Evolutionary conservation across 495 filamentous ascomycete species (phyloP).

Genomic region (Bathelium albidoporum): DNA sequence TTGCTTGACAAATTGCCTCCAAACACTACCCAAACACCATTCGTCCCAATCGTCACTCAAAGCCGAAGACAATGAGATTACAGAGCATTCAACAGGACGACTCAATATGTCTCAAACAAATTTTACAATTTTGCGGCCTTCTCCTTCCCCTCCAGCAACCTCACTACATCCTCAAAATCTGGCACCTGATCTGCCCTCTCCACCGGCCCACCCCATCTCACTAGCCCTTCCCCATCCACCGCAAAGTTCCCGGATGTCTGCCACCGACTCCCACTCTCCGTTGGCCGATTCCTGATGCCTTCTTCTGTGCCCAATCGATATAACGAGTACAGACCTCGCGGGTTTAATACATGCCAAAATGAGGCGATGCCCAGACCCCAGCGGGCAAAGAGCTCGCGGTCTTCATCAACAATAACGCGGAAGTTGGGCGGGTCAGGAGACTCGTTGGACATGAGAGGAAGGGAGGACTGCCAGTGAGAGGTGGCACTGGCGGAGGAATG

Average conservation of each 20-base stretch:
- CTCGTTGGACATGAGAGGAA: conserved; percentile 37
- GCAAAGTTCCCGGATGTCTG: conserved; percentile 49
- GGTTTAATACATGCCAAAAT: conserved; percentile 43
- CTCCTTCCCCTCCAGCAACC: conserved; percentile 30
- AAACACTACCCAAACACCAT: too few relatives aligned
- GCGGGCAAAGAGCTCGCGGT: conserved; percentile 39
- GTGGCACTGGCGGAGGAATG: conserved; percentile 43
- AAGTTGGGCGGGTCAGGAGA: conserved; percentile 32
- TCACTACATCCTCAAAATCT: conserved; percentile 38
- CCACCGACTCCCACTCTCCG: conserved; percentile 47
- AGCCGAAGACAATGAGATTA: neutral
- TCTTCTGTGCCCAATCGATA: conserved; percentile 42
- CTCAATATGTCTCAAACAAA: neutral
- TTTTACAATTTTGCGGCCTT: neutral
- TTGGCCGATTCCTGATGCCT: conserved; percentile 45
- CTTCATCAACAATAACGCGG: conserved; percentile 42
- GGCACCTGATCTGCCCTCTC: conserved; percentile 39
- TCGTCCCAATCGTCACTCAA: too few relatives aligned
- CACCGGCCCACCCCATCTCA: conserved; percentile 38
- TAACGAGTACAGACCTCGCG: conserved; percentile 36
- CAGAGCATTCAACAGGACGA: neutral
- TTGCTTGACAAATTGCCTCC: too few relatives aligned
- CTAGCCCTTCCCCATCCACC: conserved; percentile 39
- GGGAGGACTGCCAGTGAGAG: conserved; percentile 41
- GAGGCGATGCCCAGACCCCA: conserved; percentile 46